Evolutionary conservation across 768 basidiomycete genomes (phyloP).

Genomic region (Psilocybe tampanensis): DNA sequence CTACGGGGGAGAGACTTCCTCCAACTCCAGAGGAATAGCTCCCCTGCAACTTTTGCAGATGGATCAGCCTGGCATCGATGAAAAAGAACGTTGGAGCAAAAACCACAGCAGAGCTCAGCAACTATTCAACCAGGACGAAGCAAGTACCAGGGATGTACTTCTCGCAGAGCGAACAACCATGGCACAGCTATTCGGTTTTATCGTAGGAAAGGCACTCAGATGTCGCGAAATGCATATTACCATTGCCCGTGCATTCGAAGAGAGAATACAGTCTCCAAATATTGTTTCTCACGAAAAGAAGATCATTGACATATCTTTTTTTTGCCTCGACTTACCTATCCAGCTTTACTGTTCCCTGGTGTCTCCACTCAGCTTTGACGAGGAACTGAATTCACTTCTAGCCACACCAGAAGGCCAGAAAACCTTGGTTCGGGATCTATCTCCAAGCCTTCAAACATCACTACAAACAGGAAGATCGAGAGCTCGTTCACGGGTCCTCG

Average conservation of each 20-base stretch:
- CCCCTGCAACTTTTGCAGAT: slow-evolving; percentile 49
- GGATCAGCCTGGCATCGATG: slow-evolving; percentile 43
- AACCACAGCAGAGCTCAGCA: slow-evolving; percentile 49
- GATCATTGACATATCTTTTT: slow-evolving; percentile 62
- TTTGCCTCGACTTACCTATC: slow-evolving; percentile 66
- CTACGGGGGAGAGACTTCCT: slow-evolving; percentile 48
- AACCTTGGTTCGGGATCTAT: slow-evolving; percentile 55
- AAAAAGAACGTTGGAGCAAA: slow-evolving; percentile 46
- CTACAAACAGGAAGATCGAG: slow-evolving; percentile 64
- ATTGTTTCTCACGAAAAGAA: slow-evolving; percentile 55
- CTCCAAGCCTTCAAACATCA: slow-evolving; percentile 47
- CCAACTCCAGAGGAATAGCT: slow-evolving; percentile 32
- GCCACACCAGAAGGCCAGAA: slow-evolving; percentile 46
- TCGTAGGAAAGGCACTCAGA: slow-evolving; percentile 66
- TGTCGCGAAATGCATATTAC: slow-evolving; percentile 65
- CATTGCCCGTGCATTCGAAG: slow-evolving; percentile 50
- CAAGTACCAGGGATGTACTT: slow-evolving; percentile 59
- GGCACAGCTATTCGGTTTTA: slow-evolving; percentile 76
- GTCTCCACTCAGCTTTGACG: slow-evolving; percentile 54
- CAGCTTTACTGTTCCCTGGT: slow-evolving; percentile 67
- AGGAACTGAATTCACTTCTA: slow-evolving; percentile 58
- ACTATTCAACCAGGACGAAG: slow-evolving; percentile 54
- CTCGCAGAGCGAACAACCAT: slow-evolving; percentile 71
- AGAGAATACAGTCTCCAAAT: slow-evolving; percentile 34
- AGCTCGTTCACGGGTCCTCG: slow-evolving; percentile 60